These are phyloP conservation scores for Clarireedia hainanense DNA, from an alignment of 2,329 filamentous ascomycete species.

Conservation along the genomic window DNA sequence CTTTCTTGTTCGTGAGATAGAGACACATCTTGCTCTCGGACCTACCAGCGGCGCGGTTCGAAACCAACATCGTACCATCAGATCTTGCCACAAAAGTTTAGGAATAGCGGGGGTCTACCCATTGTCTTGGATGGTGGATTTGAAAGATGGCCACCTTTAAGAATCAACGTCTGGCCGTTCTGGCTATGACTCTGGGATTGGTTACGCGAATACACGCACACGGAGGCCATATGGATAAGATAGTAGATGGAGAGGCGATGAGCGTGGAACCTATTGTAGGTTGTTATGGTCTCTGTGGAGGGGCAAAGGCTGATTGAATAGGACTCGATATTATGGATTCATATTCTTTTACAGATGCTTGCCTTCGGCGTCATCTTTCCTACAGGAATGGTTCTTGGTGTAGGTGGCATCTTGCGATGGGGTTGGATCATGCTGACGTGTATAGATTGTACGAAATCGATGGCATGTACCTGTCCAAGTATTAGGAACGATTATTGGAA, in stretches of 20 bases:
- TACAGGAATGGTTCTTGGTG: slow-evolving; percentile 88
- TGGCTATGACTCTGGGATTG: slow-evolving; percentile 8
- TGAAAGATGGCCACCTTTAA: not conserved
- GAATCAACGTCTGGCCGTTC: not conserved
- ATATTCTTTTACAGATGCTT: slow-evolving; percentile 81
- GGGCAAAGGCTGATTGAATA: slow-evolving; percentile 33
- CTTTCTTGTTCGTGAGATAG: slow-evolving; percentile 3
- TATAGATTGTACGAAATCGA: slow-evolving; percentile 74
- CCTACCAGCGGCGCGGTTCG: not conserved
- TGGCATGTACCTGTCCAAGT: slow-evolving; percentile 92
- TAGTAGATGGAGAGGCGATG: slow-evolving; percentile 61
- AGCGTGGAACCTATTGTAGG: slow-evolving; percentile 68
- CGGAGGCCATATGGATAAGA: slow-evolving; percentile 43
- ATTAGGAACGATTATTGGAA: slow-evolving; percentile 63
- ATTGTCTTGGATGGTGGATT: not conserved
- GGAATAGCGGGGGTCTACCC: not conserved
- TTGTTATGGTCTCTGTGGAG: not conserved
- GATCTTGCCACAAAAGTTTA: not conserved
- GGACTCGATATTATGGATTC: slow-evolving; percentile 85
- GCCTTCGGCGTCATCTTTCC: slow-evolving; percentile 92
- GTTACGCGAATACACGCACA: slow-evolving; percentile 19
- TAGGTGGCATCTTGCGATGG: slow-evolving; percentile 40
- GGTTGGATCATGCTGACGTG: not conserved
- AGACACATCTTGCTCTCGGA: not conserved
- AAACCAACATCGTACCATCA: not conserved